Evolutionary conservation across 1,139 yeast genomes (phyloP).

Genomic region (Saccharomyces uvarum): DNA sequence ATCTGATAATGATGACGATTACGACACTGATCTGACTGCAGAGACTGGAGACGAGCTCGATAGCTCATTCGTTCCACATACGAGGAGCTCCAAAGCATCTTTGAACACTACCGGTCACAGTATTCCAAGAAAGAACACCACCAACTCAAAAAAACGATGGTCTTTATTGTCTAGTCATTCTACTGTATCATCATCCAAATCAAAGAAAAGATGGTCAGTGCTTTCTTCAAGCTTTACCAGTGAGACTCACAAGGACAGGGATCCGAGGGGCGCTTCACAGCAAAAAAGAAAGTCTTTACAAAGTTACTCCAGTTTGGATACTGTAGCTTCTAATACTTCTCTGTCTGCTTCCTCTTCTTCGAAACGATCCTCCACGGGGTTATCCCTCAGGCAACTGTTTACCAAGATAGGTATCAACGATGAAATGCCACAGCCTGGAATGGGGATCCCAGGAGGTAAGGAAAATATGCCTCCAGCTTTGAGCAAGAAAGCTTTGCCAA

Average conservation of each 20-base stretch:
- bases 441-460: conserved; percentile 1
- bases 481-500: not conserved
- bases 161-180: conserved; percentile 27
- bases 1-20: conserved; percentile 29
- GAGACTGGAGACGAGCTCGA: conserved; percentile 4
- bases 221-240: conserved; percentile 19
- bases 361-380: conserved; percentile 28
- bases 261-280: conserved; percentile 15
- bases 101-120: not conserved
- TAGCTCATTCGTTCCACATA: not conserved
- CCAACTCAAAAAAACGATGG: conserved; percentile 26
- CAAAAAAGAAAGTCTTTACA: conserved; percentile 16
- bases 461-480: conserved; percentile 4
- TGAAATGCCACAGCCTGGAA: conserved; percentile 8
- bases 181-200: conserved; percentile 10
- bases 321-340: not conserved
- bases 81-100: not conserved
- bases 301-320: not conserved
- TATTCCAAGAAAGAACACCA: conserved; percentile 4
- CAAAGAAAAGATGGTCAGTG: conserved; percentile 30
- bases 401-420: conserved; percentile 23
- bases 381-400: conserved; percentile 27
- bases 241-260: conserved; percentile 9
- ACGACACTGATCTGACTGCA: conserved; percentile 16
- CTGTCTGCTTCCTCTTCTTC: conserved; percentile 10